phyloP scores from a whole-genome alignment of 768 basidiomycete species.

The Phaeotremella fagi region DNA sequence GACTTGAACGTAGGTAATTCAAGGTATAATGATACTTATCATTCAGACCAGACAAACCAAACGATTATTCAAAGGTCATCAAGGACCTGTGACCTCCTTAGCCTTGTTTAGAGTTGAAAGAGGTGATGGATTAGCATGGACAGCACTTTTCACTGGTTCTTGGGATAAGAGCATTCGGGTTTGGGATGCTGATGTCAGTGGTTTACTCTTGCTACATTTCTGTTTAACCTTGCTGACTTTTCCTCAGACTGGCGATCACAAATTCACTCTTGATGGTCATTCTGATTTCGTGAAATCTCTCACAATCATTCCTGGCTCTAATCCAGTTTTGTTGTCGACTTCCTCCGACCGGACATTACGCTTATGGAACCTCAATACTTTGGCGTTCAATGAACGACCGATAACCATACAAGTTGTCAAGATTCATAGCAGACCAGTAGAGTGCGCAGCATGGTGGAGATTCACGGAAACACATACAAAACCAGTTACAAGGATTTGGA shows the following conservation, averaged over 20 bases:
- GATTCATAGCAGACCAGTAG: conserved; percentile 81
- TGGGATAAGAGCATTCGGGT: conserved; percentile 96
- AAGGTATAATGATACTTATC: too few species aligned
- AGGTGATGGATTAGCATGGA: conserved; percentile 4
- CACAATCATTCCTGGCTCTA: conserved; percentile 59
- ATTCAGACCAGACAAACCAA: conserved; percentile 73
- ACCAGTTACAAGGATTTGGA: conserved; percentile 56
- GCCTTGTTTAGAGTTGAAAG: conserved; percentile 53
- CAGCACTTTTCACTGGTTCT: conserved; percentile 77
- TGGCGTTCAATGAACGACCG: conserved; percentile 14
- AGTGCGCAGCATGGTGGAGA: conserved; percentile 61
- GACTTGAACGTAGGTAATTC: conserved; percentile 70
- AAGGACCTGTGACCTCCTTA: conserved; percentile 80
- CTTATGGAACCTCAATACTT: conserved; percentile 64
- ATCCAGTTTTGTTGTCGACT: conserved; percentile 70
- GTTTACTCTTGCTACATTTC: neutral
- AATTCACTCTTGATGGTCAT: conserved; percentile 73
- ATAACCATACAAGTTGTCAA: conserved; percentile 64
- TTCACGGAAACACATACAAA: conserved; percentile 44
- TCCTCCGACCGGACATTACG: conserved; percentile 84
- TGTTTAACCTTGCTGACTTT: neutral
- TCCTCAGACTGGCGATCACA: conserved; percentile 61
- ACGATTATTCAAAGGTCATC: conserved; percentile 74
- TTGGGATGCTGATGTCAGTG: conserved; percentile 71
- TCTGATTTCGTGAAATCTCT: conserved; percentile 86